Percentiles rank a stretch among this genome's conserved stretches.
Evolutionary conservation across 169 alveolate genomes (phyloP).

Genomic region (Nephromyces sp.): DNA sequence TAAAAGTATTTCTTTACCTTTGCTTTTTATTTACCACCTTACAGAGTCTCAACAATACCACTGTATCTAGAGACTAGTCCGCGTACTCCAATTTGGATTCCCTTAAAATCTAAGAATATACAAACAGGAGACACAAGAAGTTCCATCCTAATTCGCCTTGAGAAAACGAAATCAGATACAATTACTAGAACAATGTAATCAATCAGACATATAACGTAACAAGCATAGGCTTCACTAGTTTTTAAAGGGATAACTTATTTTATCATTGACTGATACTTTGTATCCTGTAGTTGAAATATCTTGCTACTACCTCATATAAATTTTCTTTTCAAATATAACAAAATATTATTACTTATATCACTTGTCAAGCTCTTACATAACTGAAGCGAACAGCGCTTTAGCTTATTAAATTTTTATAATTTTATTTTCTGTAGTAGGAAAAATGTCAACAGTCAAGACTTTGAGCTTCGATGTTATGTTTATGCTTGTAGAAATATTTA

Average conservation of each 20-base stretch:
- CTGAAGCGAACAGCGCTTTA: not conserved
- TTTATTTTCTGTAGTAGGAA: constrained; percentile 42
- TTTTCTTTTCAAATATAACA: not conserved
- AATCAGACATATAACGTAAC: no score
- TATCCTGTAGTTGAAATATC: no score
- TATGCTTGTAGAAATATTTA: constrained; percentile 60
- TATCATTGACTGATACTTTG: no score
- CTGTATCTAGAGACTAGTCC: constrained; percentile 52
- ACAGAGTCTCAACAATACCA: constrained; percentile 54
- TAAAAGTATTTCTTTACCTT: no score
- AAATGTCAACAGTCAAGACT: constrained; percentile 54
- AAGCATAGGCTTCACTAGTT: no score
- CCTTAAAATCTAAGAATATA: constrained; percentile 49
- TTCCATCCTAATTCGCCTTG: constrained; percentile 46
- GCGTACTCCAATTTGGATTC: constrained; percentile 67
- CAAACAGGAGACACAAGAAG: constrained; percentile 23
- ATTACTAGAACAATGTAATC: constrained; percentile 49
- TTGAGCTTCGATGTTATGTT: constrained; percentile 70
- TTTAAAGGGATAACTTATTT: no score
- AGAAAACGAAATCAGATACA: constrained; percentile 49
- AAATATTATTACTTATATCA: no score
- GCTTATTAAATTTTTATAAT: not conserved
- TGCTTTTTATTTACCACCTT: no score
- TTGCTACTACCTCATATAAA: not conserved
- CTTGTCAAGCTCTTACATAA: no score